These are phyloP conservation scores for Scleromitrula shiraiana DNA, from an alignment of 2,329 filamentous ascomycete species.

Conservation along the genomic window DNA sequence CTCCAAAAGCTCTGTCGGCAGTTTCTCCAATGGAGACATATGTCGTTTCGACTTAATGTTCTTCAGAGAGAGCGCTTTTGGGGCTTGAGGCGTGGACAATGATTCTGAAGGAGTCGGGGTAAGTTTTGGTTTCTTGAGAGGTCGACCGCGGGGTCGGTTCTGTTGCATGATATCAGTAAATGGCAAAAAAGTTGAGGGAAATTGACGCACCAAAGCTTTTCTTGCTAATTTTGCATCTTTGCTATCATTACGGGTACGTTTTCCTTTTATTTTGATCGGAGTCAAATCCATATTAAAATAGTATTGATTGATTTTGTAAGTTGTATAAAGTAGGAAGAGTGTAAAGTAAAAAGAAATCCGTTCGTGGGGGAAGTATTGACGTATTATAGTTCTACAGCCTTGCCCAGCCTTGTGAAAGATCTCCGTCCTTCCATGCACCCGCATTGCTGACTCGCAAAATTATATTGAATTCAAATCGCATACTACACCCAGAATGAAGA, in stretches of 20 bases:
- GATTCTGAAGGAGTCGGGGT: not conserved
- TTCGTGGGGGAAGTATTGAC: no score
- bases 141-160: constrained; percentile 16
- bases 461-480: no score
- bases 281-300: constrained; percentile 22
- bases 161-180: constrained; percentile 4
- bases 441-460: no score
- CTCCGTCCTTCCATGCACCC: no score
- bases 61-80: constrained; percentile 15
- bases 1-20: constrained; percentile 27
- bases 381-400: no score
- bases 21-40: constrained; percentile 26
- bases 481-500: no score
- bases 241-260: constrained; percentile 18
- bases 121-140: constrained; percentile 11
- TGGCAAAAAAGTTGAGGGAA: not conserved
- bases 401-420: no score
- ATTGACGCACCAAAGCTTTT: constrained; percentile 20
- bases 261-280: constrained; percentile 27
- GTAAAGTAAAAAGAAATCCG: not conserved
- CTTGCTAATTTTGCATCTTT: constrained; percentile 19
- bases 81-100: constrained; percentile 3
- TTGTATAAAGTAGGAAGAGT: not conserved
- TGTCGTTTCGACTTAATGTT: constrained; percentile 24
- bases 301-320: no score